phyloP scores from a whole-genome alignment of 2,329 filamentous ascomycete species.

The Fusarium austroafricanum region DNA sequence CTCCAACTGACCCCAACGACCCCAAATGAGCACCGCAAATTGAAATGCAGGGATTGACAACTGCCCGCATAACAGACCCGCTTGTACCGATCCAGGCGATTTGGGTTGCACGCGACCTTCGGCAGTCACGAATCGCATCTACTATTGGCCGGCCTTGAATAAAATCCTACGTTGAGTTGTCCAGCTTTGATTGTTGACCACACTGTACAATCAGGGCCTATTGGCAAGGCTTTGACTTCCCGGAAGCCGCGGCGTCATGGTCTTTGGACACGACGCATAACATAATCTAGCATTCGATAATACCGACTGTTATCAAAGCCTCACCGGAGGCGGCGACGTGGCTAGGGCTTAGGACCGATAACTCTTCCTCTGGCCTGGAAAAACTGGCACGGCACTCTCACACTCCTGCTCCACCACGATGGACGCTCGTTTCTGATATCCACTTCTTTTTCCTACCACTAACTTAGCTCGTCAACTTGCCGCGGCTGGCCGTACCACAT shows the following conservation, averaged over 20 bases:
- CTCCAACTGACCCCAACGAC: conserved; percentile 33
- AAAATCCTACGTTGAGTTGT: conserved; percentile 4
- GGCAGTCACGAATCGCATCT: conserved; percentile 35
- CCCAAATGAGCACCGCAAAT: conserved; percentile 37
- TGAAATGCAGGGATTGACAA: conserved; percentile 45
- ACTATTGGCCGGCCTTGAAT: conserved; percentile 16
- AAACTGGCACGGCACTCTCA: conserved; percentile 28
- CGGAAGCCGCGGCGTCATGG: neutral
- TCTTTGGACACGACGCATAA: neutral
- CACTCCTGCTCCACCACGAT: conserved; percentile 29
- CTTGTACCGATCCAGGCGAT: conserved; percentile 45
- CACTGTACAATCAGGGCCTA: conserved; percentile 4
- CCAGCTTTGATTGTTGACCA: neutral
- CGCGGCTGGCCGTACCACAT: conserved; percentile 45
- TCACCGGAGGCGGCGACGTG: conserved; percentile 33
- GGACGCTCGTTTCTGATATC: conserved; percentile 34
- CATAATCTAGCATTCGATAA: conserved; percentile 5
- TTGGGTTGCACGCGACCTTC: conserved; percentile 47
- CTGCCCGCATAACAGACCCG: conserved; percentile 34
- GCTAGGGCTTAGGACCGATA: conserved; percentile 37
- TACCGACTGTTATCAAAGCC: conserved; percentile 26
- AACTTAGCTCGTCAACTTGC: conserved; percentile 40
- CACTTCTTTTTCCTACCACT: conserved; percentile 23
- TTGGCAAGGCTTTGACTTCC: neutral
- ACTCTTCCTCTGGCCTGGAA: conserved; percentile 24